phyloP scores from a whole-genome alignment of 192 early-diverging fungal species.

The Phycomyces nitens region DNA sequence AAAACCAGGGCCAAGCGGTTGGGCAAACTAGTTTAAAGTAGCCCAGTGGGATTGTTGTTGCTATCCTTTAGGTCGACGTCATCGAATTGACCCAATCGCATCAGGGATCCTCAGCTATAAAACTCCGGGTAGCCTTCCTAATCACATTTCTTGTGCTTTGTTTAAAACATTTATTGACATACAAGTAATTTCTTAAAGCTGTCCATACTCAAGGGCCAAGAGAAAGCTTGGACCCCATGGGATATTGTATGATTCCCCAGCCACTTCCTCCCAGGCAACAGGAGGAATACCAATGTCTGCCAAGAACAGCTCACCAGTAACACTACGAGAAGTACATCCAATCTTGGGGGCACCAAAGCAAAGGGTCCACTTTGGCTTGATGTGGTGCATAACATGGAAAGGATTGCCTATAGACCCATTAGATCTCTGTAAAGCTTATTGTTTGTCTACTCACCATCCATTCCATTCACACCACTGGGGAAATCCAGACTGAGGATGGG shows the following conservation, averaged over 20 bases:
- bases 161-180: no score
- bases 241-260: constrained; percentile 24
- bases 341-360: constrained; percentile 70
- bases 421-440: no score
- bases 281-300: constrained; percentile 75
- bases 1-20: background rate
- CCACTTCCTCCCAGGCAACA: constrained; percentile 54
- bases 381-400: constrained; percentile 47
- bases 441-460: constrained; percentile 41
- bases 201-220: constrained; percentile 13
- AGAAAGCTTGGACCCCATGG: constrained; percentile 17
- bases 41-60: background rate
- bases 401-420: constrained; percentile 46
- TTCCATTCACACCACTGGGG: constrained; percentile 65
- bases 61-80: background rate
- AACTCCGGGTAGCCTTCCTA: no score
- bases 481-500: constrained; percentile 66
- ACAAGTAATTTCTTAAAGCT: no score
- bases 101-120: background rate
- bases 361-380: constrained; percentile 74
- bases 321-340: constrained; percentile 52
- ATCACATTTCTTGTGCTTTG: no score
- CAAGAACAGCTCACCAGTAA: constrained; percentile 70
- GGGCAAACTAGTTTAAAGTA: background rate
- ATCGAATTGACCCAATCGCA: background rate